phyloP scores from a whole-genome alignment of 2,329 filamentous ascomycete genomes.

The Alternaria novae-zelandiae region DNA sequence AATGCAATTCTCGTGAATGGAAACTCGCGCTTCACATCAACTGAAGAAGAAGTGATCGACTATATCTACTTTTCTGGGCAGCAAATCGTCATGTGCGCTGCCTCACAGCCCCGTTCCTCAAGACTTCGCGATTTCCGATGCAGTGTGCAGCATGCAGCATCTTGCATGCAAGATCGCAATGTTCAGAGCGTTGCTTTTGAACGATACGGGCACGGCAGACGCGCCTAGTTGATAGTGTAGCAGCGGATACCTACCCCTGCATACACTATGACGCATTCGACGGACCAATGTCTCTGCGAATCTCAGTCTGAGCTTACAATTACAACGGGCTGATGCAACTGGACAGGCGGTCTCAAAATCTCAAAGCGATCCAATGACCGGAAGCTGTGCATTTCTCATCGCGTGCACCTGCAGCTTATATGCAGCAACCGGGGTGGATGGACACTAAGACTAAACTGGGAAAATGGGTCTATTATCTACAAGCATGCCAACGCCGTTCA shows the following conservation, averaged over 20 bases:
- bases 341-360: constrained; percentile 5
- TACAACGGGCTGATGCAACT: constrained; percentile 8
- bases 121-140: constrained; percentile 3
- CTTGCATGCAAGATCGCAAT: not conserved
- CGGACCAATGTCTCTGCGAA: not conserved
- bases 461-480: constrained; percentile 21
- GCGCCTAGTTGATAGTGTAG: not conserved
- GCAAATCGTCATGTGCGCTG: not conserved
- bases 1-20: not conserved
- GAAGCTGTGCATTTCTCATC: constrained; percentile 3
- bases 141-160: not conserved
- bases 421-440: constrained; percentile 7
- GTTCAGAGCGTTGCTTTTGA: not conserved
- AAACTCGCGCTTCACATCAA: not conserved
- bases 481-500: constrained; percentile 6
- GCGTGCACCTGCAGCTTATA: constrained; percentile 20
- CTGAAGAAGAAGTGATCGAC: not conserved
- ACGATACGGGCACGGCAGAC: not conserved
- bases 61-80: not conserved
- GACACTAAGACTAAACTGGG: constrained; percentile 21
- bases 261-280: not conserved
- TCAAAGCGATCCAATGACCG: constrained; percentile 14
- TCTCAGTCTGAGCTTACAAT: constrained; percentile 5
- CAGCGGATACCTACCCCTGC: not conserved
- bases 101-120: not conserved